Percentiles rank a stretch among this genome's conserved stretches.
phyloP scores from a whole-genome alignment of 345 rosid genomes.

The Hirschfeldia incana region DNA sequence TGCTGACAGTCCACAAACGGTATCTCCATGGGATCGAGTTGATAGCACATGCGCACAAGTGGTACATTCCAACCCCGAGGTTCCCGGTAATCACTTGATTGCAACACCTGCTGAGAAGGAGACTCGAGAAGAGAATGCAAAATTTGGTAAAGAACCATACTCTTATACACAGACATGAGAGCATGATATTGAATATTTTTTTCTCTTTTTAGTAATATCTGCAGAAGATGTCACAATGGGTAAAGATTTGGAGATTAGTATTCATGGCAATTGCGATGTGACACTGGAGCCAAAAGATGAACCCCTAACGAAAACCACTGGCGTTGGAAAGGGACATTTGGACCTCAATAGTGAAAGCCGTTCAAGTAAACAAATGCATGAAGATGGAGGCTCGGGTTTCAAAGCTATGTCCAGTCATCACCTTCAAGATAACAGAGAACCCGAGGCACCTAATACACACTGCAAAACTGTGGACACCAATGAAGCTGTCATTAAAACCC shows the following conservation, averaged over 20 bases:
- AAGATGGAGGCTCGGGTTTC: constrained; percentile 23
- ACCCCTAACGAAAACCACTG: constrained; percentile 26
- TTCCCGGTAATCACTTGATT: constrained; percentile 41
- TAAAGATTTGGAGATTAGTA: constrained; percentile 44
- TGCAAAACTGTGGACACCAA: constrained; percentile 19
- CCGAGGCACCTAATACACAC: constrained; percentile 25
- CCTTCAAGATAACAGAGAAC: constrained; percentile 32
- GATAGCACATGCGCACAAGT: constrained; percentile 76
- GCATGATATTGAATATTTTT: constrained; percentile 4
- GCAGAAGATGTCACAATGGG: constrained; percentile 50
- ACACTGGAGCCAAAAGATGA: constrained; percentile 43
- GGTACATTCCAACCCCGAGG: constrained; percentile 53
- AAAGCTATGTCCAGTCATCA: constrained; percentile 28
- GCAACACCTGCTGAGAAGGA: constrained; percentile 42
- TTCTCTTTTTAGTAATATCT: not conserved
- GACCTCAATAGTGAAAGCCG: constrained; percentile 36
- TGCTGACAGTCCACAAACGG: constrained; percentile 53
- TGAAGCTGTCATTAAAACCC: constrained; percentile 16
- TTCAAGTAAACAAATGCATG: constrained; percentile 39
- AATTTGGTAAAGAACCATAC: constrained; percentile 38
- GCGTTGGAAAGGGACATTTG: constrained; percentile 35
- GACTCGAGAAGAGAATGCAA: constrained; percentile 41
- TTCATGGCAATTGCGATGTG: constrained; percentile 43
- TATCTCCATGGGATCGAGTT: constrained; percentile 53
- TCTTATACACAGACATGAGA: constrained; percentile 9